Evolutionary conservation across 306 rosid genomes (phyloP).

Genomic region (Sesbania bispinosa): DNA sequence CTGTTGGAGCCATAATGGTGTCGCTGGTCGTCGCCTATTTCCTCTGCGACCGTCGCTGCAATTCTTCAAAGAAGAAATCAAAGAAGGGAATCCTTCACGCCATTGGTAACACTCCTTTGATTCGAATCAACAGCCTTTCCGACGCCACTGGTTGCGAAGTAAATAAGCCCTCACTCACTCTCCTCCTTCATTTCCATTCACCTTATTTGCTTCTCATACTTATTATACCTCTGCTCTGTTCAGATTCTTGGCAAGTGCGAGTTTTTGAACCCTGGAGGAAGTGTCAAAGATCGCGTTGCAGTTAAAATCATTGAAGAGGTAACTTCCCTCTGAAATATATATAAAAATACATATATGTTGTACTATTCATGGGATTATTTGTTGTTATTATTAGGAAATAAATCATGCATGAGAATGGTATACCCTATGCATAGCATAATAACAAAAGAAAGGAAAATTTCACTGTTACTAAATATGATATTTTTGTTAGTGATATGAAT

Average conservation of each 20-base stretch:
- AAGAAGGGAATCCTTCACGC: conserved; percentile 60
- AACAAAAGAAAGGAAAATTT: too few species aligned
- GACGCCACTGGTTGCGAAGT: conserved; percentile 93
- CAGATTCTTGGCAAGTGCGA: conserved; percentile 93
- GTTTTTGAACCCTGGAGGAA: conserved; percentile 95
- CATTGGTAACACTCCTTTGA: conserved; percentile 87
- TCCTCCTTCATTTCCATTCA: not conserved
- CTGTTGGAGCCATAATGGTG: conserved; percentile 44
- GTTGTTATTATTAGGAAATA: too few species aligned
- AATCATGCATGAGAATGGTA: too few species aligned
- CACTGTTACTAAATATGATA: too few species aligned
- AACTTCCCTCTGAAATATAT: not conserved
- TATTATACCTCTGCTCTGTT: not conserved
- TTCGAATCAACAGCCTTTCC: conserved; percentile 85
- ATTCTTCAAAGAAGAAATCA: not conserved
- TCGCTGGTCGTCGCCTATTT: conserved; percentile 40
- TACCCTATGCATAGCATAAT: too few species aligned
- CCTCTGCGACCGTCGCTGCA: conserved; percentile 36
- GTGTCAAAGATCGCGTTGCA: conserved; percentile 94
- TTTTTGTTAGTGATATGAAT: too few species aligned
- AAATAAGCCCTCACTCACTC: not conserved
- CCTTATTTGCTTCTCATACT: not conserved
- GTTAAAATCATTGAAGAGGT: conserved; percentile 86
- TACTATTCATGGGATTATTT: too few species aligned
- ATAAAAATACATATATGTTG: too few species aligned